Evolutionary conservation across 1,284 basidiomycete species (phyloP).

Genomic region (Cutaneotrichosporon spelunceum): DNA sequence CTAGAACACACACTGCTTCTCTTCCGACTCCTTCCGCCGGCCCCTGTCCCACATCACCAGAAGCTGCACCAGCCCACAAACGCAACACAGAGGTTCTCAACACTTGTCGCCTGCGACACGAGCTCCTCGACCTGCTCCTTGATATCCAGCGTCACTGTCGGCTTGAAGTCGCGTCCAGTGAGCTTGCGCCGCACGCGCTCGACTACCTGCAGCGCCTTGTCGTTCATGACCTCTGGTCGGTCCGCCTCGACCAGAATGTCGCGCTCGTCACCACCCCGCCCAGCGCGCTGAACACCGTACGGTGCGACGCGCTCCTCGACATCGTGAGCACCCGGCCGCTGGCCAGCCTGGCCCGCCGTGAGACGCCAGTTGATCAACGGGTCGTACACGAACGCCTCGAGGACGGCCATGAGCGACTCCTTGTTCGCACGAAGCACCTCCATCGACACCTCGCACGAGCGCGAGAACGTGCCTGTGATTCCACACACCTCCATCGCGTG

Average conservation of each 20-base stretch:
- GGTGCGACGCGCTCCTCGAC: slow-evolving; percentile 23
- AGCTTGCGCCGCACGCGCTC: slow-evolving; percentile 91
- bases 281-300: slow-evolving; percentile 16
- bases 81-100: slow-evolving; percentile 91
- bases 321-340: slow-evolving; percentile 24
- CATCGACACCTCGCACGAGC: slow-evolving; percentile 97
- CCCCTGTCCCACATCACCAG: background rate
- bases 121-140: slow-evolving; percentile 81
- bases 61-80: slow-evolving; percentile 81
- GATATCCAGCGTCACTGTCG: slow-evolving; percentile 68
- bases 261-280: slow-evolving; percentile 50
- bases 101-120: slow-evolving; percentile 81
- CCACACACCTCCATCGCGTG: slow-evolving; percentile 99
- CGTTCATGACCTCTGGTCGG: slow-evolving; percentile 78
- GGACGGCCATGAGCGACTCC: slow-evolving; percentile 94
- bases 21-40: background rate
- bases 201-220: slow-evolving; percentile 82
- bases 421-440: slow-evolving; percentile 92
- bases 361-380: slow-evolving; percentile 60
- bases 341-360: slow-evolving; percentile 49
- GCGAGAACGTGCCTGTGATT: slow-evolving; percentile 94
- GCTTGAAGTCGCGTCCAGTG: slow-evolving; percentile 87
- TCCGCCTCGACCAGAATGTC: slow-evolving; percentile 51
- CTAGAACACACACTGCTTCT: slow-evolving; percentile 4
- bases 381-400: slow-evolving; percentile 74